Base-by-base conservation (phyloP, 2,329 filamentous ascomycete species). In the Alternaria rosae region DNA sequence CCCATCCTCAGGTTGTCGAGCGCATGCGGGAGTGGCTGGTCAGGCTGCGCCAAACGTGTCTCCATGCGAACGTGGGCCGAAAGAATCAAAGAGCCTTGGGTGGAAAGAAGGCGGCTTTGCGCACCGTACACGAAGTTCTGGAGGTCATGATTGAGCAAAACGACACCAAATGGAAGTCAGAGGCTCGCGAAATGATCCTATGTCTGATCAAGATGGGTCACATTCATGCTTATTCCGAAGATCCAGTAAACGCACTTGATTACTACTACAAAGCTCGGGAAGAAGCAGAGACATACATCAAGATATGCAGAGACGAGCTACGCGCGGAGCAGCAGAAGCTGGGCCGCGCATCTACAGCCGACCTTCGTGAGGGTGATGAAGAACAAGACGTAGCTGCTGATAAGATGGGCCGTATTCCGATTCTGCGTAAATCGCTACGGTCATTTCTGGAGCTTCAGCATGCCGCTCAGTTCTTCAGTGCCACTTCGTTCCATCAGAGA, bases 91-190 rank as follows among this genome's bases (percentile, higher is more conserved):
- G 85, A 64, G 85, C 87, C 0, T 79, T 92, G 6, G 90, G 90
- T 2, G 75, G 78, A 20, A 84, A 86, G 45, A 87, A 85, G 51
- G 89, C 87, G 0, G 90, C 92, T 0, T 84, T 97, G 66, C 86
- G 92, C 12, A 96, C 94, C 0, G 90, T 97, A 2, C 87, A 89
- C 17, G 92, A 98, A 77, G 94, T 98, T 1, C 83, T 99, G 11
- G 90, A 93, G 66, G 89, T 90, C 5, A 97, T 99, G 94, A 90
- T 97, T 60, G 93, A 97, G 57, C 89, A 94, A 72, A 93, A 91
- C 44, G 91, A 94, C 59, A 83, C 82, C 6, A 76, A 81, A 1
- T 86, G 94, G 59, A 87, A 89, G 54, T 80, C 85, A 0, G 89
- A 94, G 60, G 90, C 95, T 72, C 87, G 93, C 54, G 81, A 84